Percentiles rank a stretch among this genome's conserved stretches.
These are phyloP conservation scores for Heimioporus sp. DNA, from an alignment of 768 basidiomycete genomes.

Conservation along the genomic window DNA sequence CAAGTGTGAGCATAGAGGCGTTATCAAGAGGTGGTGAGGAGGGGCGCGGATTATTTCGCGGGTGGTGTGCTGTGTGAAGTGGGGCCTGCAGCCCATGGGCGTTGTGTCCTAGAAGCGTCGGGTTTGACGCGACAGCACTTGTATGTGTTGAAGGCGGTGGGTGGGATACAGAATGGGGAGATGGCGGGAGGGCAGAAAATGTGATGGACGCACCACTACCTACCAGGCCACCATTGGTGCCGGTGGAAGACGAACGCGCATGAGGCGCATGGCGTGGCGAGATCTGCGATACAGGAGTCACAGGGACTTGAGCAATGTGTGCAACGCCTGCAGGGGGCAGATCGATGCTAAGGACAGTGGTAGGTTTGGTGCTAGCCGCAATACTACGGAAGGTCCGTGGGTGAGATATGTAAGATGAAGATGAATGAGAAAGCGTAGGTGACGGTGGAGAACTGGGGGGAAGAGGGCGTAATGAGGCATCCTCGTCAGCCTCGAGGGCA, in stretches of 20 bases:
- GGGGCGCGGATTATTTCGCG: slow-evolving; percentile 93
- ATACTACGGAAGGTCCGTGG: slow-evolving; percentile 80
- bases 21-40: slow-evolving; percentile 89
- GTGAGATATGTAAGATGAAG: slow-evolving; percentile 80
- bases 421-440: slow-evolving; percentile 80
- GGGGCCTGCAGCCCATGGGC: slow-evolving; percentile 66
- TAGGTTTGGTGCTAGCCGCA: slow-evolving; percentile 90
- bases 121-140: slow-evolving; percentile 25
- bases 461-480: slow-evolving; percentile 87
- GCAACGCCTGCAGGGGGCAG: slow-evolving; percentile 78
- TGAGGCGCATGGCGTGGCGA: slow-evolving; percentile 55
- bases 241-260: slow-evolving; percentile 58
- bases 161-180: slow-evolving; percentile 42
- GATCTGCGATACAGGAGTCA: slow-evolving; percentile 52
- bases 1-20: slow-evolving; percentile 89
- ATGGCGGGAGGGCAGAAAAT: slow-evolving; percentile 66
- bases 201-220: slow-evolving; percentile 61
- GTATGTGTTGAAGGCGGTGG: slow-evolving; percentile 36
- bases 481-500: slow-evolving; percentile 84
- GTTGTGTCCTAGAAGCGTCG: slow-evolving; percentile 29
- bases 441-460: slow-evolving; percentile 88
- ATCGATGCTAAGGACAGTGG: slow-evolving; percentile 90
- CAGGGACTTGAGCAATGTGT: slow-evolving; percentile 85
- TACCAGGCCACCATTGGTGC: slow-evolving; percentile 44
- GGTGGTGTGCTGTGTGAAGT: slow-evolving; percentile 87